Conservation (phyloP, 768 basidiomycete species). For the Trametes cinnabarina region DNA sequence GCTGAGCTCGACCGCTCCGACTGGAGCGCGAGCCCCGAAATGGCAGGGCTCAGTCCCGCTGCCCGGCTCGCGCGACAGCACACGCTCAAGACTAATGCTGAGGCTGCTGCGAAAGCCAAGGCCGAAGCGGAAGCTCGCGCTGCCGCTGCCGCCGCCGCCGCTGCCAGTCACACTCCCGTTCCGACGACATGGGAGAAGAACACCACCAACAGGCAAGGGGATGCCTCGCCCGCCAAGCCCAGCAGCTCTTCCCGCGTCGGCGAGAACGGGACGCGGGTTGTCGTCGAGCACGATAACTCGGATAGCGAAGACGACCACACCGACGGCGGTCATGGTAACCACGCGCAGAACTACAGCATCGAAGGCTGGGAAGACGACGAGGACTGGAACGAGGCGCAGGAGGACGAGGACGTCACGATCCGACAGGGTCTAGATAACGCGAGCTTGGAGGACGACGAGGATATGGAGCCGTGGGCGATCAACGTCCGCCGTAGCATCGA, state of each 20-base stretch:
- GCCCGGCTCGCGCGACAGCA: conserved; percentile 89
- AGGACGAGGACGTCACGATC: conserved; percentile 73
- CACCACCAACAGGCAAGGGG: conserved; percentile 59
- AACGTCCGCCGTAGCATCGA: conserved; percentile 72
- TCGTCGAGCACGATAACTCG: conserved; percentile 70
- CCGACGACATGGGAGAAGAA: conserved; percentile 80
- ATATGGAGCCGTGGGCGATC: conserved; percentile 76
- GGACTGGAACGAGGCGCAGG: conserved; percentile 68
- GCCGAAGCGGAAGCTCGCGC: conserved; percentile 54
- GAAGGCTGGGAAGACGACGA: conserved; percentile 82
- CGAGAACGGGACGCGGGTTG: conserved; percentile 64
- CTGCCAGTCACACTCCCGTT: conserved; percentile 34
- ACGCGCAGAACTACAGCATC: conserved; percentile 33
- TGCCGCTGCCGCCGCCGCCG: conserved; percentile 37
- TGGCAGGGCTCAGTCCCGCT: conserved; percentile 84
- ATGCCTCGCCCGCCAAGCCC: conserved; percentile 40
- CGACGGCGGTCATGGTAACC: conserved; percentile 45
- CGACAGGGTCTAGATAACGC: conserved; percentile 54
- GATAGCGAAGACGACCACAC: conserved; percentile 50
- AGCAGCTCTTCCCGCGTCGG: conserved; percentile 42
- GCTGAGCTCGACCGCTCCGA: conserved; percentile 81
- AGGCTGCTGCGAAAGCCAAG: conserved; percentile 66
- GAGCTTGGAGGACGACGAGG: conserved; percentile 51
- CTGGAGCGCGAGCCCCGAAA: conserved; percentile 54
- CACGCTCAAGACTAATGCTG: conserved; percentile 84